These are phyloP conservation scores for Mucor lusitanicus DNA, from an alignment of 371 early-diverging fungal species.

Conservation along the genomic window DNA sequence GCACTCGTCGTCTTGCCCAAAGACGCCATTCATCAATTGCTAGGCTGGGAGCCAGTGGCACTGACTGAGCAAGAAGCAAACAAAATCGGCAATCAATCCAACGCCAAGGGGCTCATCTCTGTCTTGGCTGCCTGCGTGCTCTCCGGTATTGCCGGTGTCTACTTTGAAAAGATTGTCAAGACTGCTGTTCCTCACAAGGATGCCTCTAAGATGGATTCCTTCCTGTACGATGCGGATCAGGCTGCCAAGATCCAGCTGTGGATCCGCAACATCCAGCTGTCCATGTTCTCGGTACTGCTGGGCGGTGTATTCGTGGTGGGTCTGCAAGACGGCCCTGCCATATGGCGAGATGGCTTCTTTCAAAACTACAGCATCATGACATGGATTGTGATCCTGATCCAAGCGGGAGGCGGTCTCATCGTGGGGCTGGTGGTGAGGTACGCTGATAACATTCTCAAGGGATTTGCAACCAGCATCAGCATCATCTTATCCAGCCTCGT, in stretches of 20 bases:
- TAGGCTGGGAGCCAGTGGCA: conserved; percentile 13
- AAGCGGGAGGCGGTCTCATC: conserved; percentile 91
- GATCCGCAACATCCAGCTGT: conserved; percentile 90
- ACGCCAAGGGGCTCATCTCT: conserved; percentile 52
- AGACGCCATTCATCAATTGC: conserved; percentile 14
- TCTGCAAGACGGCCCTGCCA: conserved; percentile 75
- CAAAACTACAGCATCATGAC: conserved; percentile 82
- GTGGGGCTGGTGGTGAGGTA: conserved; percentile 94
- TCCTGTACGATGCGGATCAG: not conserved
- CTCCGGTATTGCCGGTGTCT: conserved; percentile 95
- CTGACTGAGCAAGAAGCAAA: conserved; percentile 5
- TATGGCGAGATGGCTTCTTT: conserved; percentile 84
- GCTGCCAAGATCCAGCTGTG: conserved; percentile 68
- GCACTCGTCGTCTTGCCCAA: conserved; percentile 70
- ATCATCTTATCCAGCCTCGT: conserved; percentile 85
- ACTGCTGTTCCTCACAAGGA: conserved; percentile 32
- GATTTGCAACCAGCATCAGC: conserved; percentile 93
- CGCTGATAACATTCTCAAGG: conserved; percentile 96
- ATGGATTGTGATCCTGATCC: conserved; percentile 77
- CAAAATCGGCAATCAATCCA: conserved; percentile 44
- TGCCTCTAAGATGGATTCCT: not conserved
- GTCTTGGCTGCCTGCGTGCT: conserved; percentile 84
- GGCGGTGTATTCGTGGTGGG: conserved; percentile 68
- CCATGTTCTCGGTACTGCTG: conserved; percentile 70
- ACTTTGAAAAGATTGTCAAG: conserved; percentile 94